phyloP scores from a whole-genome alignment of 768 basidiomycete genomes.

The Tylopilus vinaceipallidus region DNA sequence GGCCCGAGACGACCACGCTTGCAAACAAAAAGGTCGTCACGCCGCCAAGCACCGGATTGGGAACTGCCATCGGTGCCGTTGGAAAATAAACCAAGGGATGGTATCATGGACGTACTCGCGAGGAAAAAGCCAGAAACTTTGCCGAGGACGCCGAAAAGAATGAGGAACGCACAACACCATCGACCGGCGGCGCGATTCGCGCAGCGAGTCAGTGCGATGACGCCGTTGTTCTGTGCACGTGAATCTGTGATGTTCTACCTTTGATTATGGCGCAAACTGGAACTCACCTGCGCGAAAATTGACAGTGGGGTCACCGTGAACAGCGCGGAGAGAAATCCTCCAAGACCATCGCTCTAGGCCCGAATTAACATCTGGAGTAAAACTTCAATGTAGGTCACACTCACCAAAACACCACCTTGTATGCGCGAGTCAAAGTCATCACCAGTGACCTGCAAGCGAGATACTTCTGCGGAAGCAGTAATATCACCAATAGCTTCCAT shows the following conservation, averaged over 20 bases:
- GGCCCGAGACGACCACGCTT: conserved; percentile 65
- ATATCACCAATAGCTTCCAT: conserved; percentile 89
- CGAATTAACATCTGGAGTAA: not conserved
- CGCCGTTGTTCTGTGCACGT: conserved; percentile 64
- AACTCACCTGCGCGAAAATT: conserved; percentile 62
- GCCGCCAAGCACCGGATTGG: conserved; percentile 78
- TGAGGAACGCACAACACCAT: conserved; percentile 77
- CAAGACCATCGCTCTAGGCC: conserved; percentile 68
- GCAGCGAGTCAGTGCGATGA: conserved; percentile 82
- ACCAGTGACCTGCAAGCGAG: conserved; percentile 69
- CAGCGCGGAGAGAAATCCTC: conserved; percentile 74
- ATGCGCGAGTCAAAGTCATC: conserved; percentile 77
- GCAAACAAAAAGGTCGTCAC: conserved; percentile 89
- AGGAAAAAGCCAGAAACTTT: conserved; percentile 85
- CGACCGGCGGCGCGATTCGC: conserved; percentile 77
- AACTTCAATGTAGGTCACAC: conserved; percentile 8
- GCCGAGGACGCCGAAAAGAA: conserved; percentile 76
- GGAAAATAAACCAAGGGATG: not conserved
- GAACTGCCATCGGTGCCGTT: conserved; percentile 41
- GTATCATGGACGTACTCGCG: conserved; percentile 46
- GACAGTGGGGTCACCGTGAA: conserved; percentile 82
- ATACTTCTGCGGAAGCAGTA: conserved; percentile 81
- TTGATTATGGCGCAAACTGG: not conserved
- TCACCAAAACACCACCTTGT: conserved; percentile 75
- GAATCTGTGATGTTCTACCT: not conserved